phyloP scores from a whole-genome alignment of 83 land plant genomes.

The Isoetes engelmannii region DNA sequence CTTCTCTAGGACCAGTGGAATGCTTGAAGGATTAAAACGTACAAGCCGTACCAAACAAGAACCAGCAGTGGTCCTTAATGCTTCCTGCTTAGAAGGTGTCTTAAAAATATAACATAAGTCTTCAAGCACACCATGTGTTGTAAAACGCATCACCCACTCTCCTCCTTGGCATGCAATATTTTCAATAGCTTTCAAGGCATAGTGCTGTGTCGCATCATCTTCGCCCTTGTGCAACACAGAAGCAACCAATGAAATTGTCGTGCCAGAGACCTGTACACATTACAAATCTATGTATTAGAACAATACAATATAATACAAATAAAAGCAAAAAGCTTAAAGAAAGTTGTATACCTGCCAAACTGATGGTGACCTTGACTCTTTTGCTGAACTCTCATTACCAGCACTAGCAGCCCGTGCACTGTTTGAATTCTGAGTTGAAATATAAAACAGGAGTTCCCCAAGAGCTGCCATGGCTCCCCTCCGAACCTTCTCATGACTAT shows the following conservation, averaged over 20 bases:
- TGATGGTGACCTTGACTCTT: slow-evolving; percentile 53
- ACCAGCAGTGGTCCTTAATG: slow-evolving; percentile 80
- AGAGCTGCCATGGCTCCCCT: slow-evolving; percentile 96
- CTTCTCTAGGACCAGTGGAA: slow-evolving; percentile 71
- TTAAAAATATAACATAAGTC: slow-evolving; percentile 74
- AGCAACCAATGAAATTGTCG: slow-evolving; percentile 69
- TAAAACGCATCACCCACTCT: slow-evolving; percentile 84
- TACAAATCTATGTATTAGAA: neutral
- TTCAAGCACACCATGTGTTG: slow-evolving; percentile 70
- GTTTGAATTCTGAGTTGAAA: slow-evolving; percentile 66
- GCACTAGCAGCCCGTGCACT: slow-evolving; percentile 29
- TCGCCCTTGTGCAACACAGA: slow-evolving; percentile 90
- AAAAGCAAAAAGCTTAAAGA: neutral
- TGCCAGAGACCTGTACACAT: slow-evolving; percentile 64
- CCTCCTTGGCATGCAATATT: slow-evolving; percentile 94
- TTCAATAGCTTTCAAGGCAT: slow-evolving; percentile 92
- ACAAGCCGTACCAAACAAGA: slow-evolving; percentile 91
- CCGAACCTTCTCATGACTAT: slow-evolving; percentile 83
- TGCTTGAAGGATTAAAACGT: slow-evolving; percentile 63
- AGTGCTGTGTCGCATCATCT: slow-evolving; percentile 88
- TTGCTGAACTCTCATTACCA: slow-evolving; percentile 52
- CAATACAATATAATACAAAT: neutral
- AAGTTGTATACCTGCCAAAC: slow-evolving; percentile 69
- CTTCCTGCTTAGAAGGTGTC: slow-evolving; percentile 81
- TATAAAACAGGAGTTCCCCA: slow-evolving; percentile 89